Evolutionary conservation across 306 rosid species (phyloP), one percentile per base, ranked within the genome.

Genomic region (Acacia crassicarpa): DNA sequence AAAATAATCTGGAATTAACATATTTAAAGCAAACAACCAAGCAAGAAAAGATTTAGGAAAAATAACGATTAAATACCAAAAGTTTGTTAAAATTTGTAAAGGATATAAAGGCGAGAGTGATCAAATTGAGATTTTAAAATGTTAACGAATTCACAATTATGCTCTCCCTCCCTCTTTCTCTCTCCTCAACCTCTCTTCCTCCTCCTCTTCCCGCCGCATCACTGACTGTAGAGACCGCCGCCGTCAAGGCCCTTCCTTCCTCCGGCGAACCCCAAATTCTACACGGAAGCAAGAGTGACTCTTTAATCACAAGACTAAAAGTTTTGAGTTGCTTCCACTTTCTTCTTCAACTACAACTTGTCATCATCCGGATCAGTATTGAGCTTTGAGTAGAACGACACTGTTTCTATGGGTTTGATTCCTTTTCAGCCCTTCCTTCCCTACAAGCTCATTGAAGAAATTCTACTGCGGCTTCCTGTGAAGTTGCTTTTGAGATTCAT

Each of bases 211-310:
- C n/a, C n/a, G n/a, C n/a, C n/a, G n/a, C n/a, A n/a, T n/a, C 33
- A 2, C 33, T 3, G 2, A 32, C 3, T 32, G 2, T 2, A 32
- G 33, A 32, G 80, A 40, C 65, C 78, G 54, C 61, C 19, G 51
- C 27, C 68, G 49, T 16, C 3, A 61, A 32, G 76, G 75, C 27
- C 43, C 65, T 27, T 22, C 75, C 15, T 40, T 54, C 54, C 14
- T 16, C 33, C 79, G 14, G 40, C 69, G 20, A 40, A n/a, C 58
- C 17, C 12, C 68, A 7, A n/a, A 35, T 58, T 9, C 67, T 5
- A 75, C 22, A 12, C 82, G 76, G 53, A 85, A 84, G 69, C 61
- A 83, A 65, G 85, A 85, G n/a, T 32, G 83, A 7, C 56, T 59
- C 13, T 2, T 54, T 61, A 62, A 41, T 58, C 74, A 38, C 45